Percentiles rank a stretch among this genome's conserved stretches.
Conservation (phyloP, 2,329 filamentous ascomycete genomes). For the Aspergillus ochraceus region DNA sequence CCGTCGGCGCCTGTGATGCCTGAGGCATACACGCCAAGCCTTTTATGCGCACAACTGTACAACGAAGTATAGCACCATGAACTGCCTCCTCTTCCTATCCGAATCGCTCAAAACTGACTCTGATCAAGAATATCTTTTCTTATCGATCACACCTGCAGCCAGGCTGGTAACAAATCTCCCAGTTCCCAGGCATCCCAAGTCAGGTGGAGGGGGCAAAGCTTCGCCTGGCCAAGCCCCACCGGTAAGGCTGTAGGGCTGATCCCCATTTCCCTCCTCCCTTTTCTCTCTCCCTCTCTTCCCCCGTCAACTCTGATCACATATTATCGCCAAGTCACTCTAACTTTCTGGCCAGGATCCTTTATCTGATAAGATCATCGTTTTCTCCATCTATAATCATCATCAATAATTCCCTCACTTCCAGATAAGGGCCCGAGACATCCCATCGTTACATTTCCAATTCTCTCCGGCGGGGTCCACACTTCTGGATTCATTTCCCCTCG, state of each 20-base stretch:
- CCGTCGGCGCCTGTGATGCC: no score
- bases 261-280: background rate
- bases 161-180: no score
- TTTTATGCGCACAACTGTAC: no score
- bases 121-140: no score
- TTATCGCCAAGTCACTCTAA: background rate
- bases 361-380: background rate
- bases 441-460: background rate
- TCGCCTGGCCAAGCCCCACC: background rate
- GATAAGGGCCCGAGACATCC: no score
- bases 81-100: no score
- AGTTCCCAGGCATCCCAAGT: no score
- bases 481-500: background rate
- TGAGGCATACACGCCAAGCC: no score
- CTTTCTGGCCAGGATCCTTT: no score
- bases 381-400: background rate
- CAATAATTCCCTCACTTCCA: background rate
- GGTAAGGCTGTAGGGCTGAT: background rate
- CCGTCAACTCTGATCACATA: background rate
- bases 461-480: background rate
- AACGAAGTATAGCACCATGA: no score
- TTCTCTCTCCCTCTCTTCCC: background rate
- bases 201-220: background rate
- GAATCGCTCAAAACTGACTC: no score
- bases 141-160: no score